Base-by-base conservation (phyloP, 371 early-diverging fungal species). In the Dichotomocladium elegans region DNA sequence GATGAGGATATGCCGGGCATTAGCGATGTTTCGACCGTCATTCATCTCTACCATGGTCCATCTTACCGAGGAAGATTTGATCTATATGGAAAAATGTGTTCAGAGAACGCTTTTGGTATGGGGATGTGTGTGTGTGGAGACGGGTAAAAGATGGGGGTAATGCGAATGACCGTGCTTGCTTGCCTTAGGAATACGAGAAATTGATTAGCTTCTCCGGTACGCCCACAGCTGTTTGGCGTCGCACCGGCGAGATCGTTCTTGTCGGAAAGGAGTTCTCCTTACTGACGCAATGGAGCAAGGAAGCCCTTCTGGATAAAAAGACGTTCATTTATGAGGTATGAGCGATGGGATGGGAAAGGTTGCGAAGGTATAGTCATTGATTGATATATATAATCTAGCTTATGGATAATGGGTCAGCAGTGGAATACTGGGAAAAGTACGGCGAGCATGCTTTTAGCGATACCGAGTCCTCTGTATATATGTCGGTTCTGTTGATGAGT, bases 161-260 rank as follows among this genome's bases (percentile, higher is more conserved):
- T n/a, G n/a, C n/a, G n/a, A n/a, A n/a, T n/a, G n/a, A n/a, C n/a
- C n/a, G n/a, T n/a, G n/a, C 40, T 37, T 9, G n/a, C n/a, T 5
- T 25, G 51, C 41, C 50, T 7, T 57, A 87, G 85, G 95, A 95
- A 75, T 93, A 86, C 55, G 95, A 93, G 55, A 92, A 93, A 58
- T 72, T 94, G 33, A 90, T 94, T 40, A 82, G 85, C 10, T 90
- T 87, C 45, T 89, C 92, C 12, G 96, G 94, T 28, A 94, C 96
- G n/a, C 96, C 96, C 2, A 92, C 93, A 4, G 94, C 91, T 4
- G 88, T 95, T 17, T 95, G 96, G 94, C 83, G 96, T 33, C 81
- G 93, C 8, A 91, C 94, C 2, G 96, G 96, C 37, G 93, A 93
- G 68, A 88, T 95, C 27, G 89, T 87, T 2, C 63, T 93, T 35